These are phyloP conservation scores for Zygotorulaspora mrakii DNA, from an alignment of 1,139 yeast genomes.

Conservation along the genomic window DNA sequence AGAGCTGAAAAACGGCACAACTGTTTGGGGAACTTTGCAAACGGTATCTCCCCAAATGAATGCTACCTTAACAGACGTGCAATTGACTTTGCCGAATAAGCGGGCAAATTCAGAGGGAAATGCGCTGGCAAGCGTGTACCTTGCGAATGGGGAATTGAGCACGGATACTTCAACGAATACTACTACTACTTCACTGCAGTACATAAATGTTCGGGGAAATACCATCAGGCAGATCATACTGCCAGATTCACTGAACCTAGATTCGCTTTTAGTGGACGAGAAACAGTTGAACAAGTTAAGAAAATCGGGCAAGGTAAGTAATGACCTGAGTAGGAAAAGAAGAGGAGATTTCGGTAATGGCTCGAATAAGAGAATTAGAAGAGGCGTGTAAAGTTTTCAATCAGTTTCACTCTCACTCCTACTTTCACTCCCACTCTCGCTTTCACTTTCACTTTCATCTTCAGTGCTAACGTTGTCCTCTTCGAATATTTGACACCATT, in stretches of 20 bases:
- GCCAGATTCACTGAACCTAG: constrained; percentile 86
- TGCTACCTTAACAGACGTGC: constrained; percentile 76
- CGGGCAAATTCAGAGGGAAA: constrained; percentile 15
- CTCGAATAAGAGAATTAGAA: constrained; percentile 35
- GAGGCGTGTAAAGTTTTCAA: constrained; percentile 28
- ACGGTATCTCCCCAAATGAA: constrained; percentile 93
- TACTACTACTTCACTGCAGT: constrained; percentile 63
- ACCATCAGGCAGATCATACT: constrained; percentile 79
- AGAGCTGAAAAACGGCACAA: constrained; percentile 86
- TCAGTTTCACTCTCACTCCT: not conserved
- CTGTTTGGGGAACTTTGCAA: constrained; percentile 64
- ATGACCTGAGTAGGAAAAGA: constrained; percentile 32
- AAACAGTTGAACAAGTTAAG: constrained; percentile 29
- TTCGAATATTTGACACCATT: constrained; percentile 29
- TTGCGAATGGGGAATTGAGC: constrained; percentile 19
- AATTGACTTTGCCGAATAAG: constrained; percentile 34
- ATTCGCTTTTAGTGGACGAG: constrained; percentile 63
- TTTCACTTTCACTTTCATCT: constrained; percentile 8
- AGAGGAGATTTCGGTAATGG: constrained; percentile 29
- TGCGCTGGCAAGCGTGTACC: constrained; percentile 30
- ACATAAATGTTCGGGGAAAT: constrained; percentile 83
- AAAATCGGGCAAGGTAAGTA: constrained; percentile 28
- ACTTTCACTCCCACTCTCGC: constrained; percentile 4
- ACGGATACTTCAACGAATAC: constrained; percentile 60
- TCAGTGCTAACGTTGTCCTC: constrained; percentile 16